Conservation (phyloP, 169 alveolate species). For the Cryptosporidium muris region DNA sequence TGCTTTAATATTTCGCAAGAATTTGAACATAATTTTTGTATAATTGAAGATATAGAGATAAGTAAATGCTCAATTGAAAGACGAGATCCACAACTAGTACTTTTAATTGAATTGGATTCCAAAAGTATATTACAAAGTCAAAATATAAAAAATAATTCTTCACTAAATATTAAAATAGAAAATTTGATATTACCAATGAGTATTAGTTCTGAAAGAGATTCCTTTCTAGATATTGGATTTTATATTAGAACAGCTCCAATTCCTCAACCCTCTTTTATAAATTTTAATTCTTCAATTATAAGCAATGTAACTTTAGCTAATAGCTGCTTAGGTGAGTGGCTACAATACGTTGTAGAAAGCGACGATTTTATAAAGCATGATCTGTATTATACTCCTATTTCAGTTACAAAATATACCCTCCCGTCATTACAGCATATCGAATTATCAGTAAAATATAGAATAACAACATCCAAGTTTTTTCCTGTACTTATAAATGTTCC, state of each 20-base stretch:
- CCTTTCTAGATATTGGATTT: conserved; percentile 21
- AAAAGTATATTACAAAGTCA: neutral
- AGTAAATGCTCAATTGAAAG: conserved; percentile 38
- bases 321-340: conserved; percentile 53
- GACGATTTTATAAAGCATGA: neutral
- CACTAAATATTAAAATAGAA: conserved; percentile 30
- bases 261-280: conserved; percentile 41
- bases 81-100: conserved; percentile 11
- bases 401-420: conserved; percentile 19
- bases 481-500: conserved; percentile 9
- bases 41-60: conserved; percentile 8
- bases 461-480: conserved; percentile 9
- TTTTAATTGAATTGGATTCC: conserved; percentile 12
- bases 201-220: neutral
- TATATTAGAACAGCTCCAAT: conserved; percentile 26
- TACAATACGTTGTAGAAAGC: neutral
- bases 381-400: conserved; percentile 22
- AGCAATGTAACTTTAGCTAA: conserved; percentile 10
- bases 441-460: conserved; percentile 40
- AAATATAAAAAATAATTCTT: conserved; percentile 12
- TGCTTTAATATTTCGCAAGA: neutral
- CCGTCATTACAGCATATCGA: conserved; percentile 19
- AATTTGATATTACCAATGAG: conserved; percentile 11
- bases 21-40: conserved; percentile 17
- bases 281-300: conserved; percentile 11